Base-by-base conservation (phyloP, 1,284 basidiomycete genomes). In the Leccinum fallax region DNA sequence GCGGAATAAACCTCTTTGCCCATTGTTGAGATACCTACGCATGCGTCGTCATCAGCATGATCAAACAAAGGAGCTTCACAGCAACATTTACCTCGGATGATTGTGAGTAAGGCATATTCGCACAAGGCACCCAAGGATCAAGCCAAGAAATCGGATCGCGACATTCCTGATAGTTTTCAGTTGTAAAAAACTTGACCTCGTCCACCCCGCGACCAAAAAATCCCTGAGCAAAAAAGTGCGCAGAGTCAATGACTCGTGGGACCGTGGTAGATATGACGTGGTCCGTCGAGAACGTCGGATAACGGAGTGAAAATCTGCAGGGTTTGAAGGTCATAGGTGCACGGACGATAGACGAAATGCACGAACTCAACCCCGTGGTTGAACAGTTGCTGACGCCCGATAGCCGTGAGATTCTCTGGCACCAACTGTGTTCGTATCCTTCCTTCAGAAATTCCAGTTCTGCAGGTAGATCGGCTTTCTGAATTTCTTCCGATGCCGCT, bases 401-500 rank as follows among this genome's bases (percentile, higher is more conserved):
- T 6, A n/a, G 38, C 2, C 1, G 63, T 60, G 6, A 82, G 69
- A 1, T 59, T 9, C 7, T 61, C n/a, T 0, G 67, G 66, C 5
- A 21, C 52, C 5, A 70, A 67, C 26, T 72, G 68, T 71, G 72
- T 51, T 63, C 71, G 66, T 82, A 81, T 19, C 80, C 75, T 6
- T 76, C 68, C 63, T 79, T 77, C 26, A 83, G 69, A 69, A 83
- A 83, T 57, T 67, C 67, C 28, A 81, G 67, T 61, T 67, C 66
- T 2, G 59, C 59, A 0, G 80, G 77, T 1, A 81, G 74, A 10
- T 71, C 60, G 36, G 74, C 69, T 36, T 63, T 68, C 59, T 72
- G 65, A 53, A 80, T 73, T 8, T 64, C 63, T 6, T 73, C 71
- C 16, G 69, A 65, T 15, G 71, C 65, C 36, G 70, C 64, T 4